Evolutionary conservation across 2,329 filamentous ascomycete genomes (phyloP).

Genomic region (Colletotrichum tropicicola): DNA sequence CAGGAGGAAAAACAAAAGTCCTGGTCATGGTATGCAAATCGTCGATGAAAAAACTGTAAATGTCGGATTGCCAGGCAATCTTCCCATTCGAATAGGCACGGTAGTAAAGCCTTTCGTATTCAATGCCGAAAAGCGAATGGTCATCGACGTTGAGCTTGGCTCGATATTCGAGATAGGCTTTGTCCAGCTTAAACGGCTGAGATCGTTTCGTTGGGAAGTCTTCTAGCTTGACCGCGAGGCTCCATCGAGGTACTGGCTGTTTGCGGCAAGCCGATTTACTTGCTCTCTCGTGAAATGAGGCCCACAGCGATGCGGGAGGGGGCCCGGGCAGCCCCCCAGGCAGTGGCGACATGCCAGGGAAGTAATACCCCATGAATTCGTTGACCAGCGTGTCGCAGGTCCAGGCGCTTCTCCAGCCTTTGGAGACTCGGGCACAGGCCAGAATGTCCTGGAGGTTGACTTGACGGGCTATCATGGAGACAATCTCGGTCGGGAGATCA

Average conservation of each 20-base stretch:
- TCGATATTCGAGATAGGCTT: too few relatives aligned
- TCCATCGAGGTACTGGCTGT: too few relatives aligned
- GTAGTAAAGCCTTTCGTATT: too few relatives aligned
- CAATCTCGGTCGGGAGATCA: slow-evolving; percentile 20
- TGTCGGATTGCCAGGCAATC: slow-evolving; percentile 7
- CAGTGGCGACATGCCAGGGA: not conserved
- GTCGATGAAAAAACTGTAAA: slow-evolving; percentile 12
- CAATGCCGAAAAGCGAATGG: too few relatives aligned
- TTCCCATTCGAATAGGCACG: not conserved
- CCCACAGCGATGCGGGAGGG: too few relatives aligned
- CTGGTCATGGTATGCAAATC: slow-evolving; percentile 8
- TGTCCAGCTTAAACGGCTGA: too few relatives aligned
- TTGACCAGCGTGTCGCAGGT: not conserved
- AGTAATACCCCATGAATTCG: not conserved
- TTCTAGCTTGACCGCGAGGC: too few relatives aligned
- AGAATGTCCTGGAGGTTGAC: slow-evolving; percentile 1
- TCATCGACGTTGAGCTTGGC: too few relatives aligned
- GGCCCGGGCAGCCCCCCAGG: too few relatives aligned
- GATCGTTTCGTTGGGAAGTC: too few relatives aligned
- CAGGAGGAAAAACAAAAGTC: not conserved
- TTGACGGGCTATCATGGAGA: not conserved
- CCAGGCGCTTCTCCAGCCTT: slow-evolving; percentile 10
- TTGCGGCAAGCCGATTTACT: too few relatives aligned
- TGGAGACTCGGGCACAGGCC: slow-evolving; percentile 15
- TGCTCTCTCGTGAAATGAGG: too few relatives aligned